Conservation (phyloP, 768 basidiomycete species). For the Tylopilus plumbeoviolaceoides region DNA sequence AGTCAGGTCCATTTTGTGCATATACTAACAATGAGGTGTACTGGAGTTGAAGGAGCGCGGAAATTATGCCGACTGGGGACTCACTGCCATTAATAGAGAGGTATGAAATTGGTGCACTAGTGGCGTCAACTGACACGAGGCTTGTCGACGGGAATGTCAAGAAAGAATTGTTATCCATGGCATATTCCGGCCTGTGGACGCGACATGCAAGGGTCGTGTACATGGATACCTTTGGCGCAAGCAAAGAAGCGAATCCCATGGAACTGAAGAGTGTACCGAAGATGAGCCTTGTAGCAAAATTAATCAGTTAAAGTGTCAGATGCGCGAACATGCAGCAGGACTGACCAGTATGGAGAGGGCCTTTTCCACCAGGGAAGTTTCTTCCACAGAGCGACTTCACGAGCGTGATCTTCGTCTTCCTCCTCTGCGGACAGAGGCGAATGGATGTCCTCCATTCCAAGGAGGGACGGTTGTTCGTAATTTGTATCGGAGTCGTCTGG, state of each 20-base stretch:
- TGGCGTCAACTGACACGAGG: neutral
- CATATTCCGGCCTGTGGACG: slow-evolving; percentile 59
- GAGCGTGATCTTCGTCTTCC: slow-evolving; percentile 29
- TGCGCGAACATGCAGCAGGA: neutral
- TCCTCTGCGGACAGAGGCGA: slow-evolving; percentile 13
- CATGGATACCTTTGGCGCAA: slow-evolving; percentile 71
- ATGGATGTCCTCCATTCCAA: slow-evolving; percentile 10
- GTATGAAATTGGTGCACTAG: neutral
- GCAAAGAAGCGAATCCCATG: slow-evolving; percentile 50
- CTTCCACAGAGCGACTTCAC: slow-evolving; percentile 24
- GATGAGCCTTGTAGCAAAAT: slow-evolving; percentile 48
- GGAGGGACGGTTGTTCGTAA: slow-evolving; percentile 36
- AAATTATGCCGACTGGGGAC: neutral
- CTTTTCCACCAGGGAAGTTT: slow-evolving; percentile 68
- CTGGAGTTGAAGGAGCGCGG: slow-evolving; percentile 1
- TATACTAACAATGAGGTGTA: neutral
- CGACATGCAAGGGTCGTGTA: slow-evolving; percentile 72
- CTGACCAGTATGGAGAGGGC: slow-evolving; percentile 72
- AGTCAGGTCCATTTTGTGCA: neutral
- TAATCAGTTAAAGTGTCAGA: neutral
- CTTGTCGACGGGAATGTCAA: neutral
- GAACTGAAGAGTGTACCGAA: slow-evolving; percentile 49
- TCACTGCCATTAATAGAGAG: neutral
- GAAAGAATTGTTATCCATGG: neutral
- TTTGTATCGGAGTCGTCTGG: slow-evolving; percentile 38